phyloP scores from a whole-genome alignment of 805 yeast genomes.

The Nakazawaea peltata region DNA sequence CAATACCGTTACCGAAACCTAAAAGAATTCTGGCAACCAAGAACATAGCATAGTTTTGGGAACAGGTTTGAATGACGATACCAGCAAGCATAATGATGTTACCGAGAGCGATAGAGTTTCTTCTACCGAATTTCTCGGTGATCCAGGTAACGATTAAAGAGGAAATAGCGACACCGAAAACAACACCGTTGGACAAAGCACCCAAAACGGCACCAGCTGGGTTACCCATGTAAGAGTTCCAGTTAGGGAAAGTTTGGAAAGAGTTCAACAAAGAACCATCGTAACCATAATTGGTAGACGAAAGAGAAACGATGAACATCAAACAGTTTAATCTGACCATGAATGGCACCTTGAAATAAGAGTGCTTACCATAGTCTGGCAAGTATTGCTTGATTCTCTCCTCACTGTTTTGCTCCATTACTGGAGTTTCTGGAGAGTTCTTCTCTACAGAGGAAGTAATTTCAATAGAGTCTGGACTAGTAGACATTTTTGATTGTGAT shows the following conservation, averaged over 20 bases:
- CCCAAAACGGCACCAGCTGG: slow-evolving; percentile 33
- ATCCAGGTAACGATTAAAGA: slow-evolving; percentile 2
- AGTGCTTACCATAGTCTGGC: slow-evolving; percentile 8
- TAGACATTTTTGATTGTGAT: not conserved
- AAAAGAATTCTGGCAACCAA: slow-evolving; percentile 37
- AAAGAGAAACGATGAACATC: slow-evolving; percentile 26
- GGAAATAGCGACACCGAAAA: slow-evolving; percentile 26
- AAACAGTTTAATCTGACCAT: slow-evolving; percentile 4
- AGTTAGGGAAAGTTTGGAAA: slow-evolving; percentile 34
- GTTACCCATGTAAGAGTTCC: slow-evolving; percentile 30
- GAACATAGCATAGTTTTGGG: slow-evolving; percentile 26
- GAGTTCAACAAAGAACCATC: slow-evolving; percentile 45
- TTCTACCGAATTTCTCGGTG: slow-evolving; percentile 48
- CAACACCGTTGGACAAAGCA: slow-evolving; percentile 31
- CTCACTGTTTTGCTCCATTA: not conserved
- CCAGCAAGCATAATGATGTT: slow-evolving; percentile 46
- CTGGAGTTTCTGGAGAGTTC: not conserved
- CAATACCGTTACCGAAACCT: slow-evolving; percentile 38
- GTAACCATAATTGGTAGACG: slow-evolving; percentile 32
- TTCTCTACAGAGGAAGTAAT: not conserved
- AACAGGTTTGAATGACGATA: slow-evolving; percentile 41
- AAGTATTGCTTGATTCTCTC: slow-evolving; percentile 6
- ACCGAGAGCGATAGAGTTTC: slow-evolving; percentile 45
- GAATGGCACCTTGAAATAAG: slow-evolving; percentile 4
- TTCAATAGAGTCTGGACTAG: slow-evolving; percentile 1